Evolutionary conservation across 371 early-diverging fungal genomes (phyloP), one percentile per base, ranked within the genome.

Genomic region (Coelomomyces lativittatus): DNA sequence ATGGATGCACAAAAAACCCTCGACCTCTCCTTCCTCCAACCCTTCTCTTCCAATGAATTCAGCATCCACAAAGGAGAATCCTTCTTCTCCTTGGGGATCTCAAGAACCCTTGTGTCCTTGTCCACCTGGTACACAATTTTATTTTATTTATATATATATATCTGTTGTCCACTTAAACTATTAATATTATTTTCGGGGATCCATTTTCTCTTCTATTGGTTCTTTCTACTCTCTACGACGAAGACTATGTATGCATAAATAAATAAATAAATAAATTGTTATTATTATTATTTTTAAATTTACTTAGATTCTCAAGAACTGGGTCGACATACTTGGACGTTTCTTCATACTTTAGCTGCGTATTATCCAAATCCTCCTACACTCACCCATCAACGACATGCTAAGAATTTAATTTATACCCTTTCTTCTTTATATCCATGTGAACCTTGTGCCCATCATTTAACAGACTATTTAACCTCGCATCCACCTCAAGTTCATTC

Each of bases 291-390:
- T n/a, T n/a, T n/a, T n/a, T n/a, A n/a, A n/a, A n/a, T n/a, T n/a
- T n/a, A 3, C 12, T 83, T 88, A 0, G 91, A 90, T 60, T 80
- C 81, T 3, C 64, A 70, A 44, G 78, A 79, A 39, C 82, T 99
- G 14, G 99, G 98, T 28, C 64, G 82, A 26, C 70, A 86, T 3
- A 88, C 96, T 0, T 98, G 99, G 99, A 90, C 92, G 3, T 85
- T 97, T 51, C 64, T 98, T 33, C 99, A 98, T 62, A 95, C 96
- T 1, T 86, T 93, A 76, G 95, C 95, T 11, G 89, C 96, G 0
- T 91, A 91, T 62, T 98, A 92, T 59, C 97, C 99, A 0, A 83
- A 86, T 17, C 58, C 64, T 14, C 92, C 99, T 0, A 78, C 83
- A 0, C 51, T 59, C 2, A 60, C 66, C 33, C 83, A 96, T 53